Conservation (phyloP, 768 basidiomycete species). For the Rhodotorula diobovata region DNA sequence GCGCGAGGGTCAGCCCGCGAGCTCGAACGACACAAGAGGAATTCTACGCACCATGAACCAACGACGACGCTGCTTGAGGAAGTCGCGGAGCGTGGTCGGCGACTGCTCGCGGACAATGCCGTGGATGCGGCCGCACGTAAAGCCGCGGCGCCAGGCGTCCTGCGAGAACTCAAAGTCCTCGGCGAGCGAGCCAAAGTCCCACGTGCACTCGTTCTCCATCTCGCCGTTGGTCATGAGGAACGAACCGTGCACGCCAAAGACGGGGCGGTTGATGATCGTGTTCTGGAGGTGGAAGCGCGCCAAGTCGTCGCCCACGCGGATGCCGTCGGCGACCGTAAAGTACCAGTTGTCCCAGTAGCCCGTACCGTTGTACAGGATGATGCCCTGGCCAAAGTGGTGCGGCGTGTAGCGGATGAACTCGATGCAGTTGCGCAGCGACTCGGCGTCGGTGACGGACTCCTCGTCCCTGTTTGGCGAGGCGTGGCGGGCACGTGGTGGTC, state of each 20-base stretch:
- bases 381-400: conserved; percentile 46
- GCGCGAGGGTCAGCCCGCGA: neutral
- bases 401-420: conserved; percentile 46
- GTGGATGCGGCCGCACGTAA: conserved; percentile 46
- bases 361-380: conserved; percentile 46
- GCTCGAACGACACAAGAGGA: neutral
- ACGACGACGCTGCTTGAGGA: conserved; percentile 47
- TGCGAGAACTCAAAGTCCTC: conserved; percentile 48
- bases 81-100: conserved; percentile 45
- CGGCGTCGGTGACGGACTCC: conserved; percentile 45
- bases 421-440: conserved; percentile 44
- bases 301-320: conserved; percentile 46
- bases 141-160: conserved; percentile 46
- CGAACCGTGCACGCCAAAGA: conserved; percentile 46
- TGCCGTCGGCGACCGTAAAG: conserved; percentile 46
- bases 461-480: conserved; percentile 41
- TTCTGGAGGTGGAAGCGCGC: conserved; percentile 47
- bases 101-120: conserved; percentile 46
- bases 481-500: neutral
- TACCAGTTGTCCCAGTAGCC: conserved; percentile 46
- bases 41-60: conserved; percentile 47
- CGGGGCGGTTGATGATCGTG: conserved; percentile 43
- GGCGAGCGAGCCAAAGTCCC: conserved; percentile 46
- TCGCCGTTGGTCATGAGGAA: conserved; percentile 46
- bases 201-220: conserved; percentile 47